These are phyloP conservation scores for Aspergillus felis DNA, from an alignment of 2,329 filamentous ascomycete species.

Conservation along the genomic window DNA sequence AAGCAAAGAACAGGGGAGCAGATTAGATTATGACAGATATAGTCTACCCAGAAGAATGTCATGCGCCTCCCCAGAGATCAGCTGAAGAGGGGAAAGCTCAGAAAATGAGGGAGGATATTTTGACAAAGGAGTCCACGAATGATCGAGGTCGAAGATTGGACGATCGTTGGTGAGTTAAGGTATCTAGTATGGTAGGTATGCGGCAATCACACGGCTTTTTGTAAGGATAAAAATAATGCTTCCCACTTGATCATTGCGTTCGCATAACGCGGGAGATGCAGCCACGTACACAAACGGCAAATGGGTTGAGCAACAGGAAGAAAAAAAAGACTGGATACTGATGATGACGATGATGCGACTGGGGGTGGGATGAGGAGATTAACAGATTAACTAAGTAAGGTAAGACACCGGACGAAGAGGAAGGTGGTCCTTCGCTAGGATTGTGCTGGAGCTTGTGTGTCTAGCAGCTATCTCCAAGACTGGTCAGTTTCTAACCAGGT, in stretches of 20 bases:
- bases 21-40: conserved; percentile 15
- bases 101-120: conserved; percentile 1
- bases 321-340: conserved; percentile 1
- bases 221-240: neutral
- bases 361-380: conserved; percentile 6
- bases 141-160: conserved; percentile 13
- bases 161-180: conserved; percentile 13
- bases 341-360: conserved; percentile 7
- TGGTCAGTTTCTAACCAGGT: neutral
- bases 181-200: conserved; percentile 15
- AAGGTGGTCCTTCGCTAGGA: neutral
- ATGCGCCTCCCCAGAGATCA: conserved; percentile 16
- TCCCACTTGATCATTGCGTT: conserved; percentile 7
- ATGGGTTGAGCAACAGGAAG: conserved; percentile 5
- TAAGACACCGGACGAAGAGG: neutral
- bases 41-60: conserved; percentile 9
- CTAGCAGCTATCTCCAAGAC: neutral
- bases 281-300: conserved; percentile 22
- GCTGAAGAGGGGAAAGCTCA: conserved; percentile 10
- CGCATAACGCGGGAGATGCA: conserved; percentile 20
- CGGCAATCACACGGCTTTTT: neutral
- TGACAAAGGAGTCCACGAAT: conserved; percentile 11
- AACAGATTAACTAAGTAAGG: neutral
- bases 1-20: conserved; percentile 11
- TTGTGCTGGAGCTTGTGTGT: neutral